These are phyloP conservation scores for Talaromyces amestolkiae DNA, from an alignment of 2,329 filamentous ascomycete species.

Conservation along the genomic window DNA sequence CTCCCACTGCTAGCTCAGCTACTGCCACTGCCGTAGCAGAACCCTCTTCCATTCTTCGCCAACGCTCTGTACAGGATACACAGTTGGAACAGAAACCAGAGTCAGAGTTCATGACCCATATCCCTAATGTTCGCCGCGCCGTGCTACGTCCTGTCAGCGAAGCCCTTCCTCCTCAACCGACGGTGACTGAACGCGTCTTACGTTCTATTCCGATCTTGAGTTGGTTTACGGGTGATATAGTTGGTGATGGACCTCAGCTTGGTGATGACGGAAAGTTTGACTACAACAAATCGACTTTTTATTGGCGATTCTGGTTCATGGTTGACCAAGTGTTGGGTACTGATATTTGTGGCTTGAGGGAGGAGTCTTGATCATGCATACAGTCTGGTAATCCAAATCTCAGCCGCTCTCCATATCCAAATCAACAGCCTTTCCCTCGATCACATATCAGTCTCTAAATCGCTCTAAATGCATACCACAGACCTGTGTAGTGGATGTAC, in stretches of 20 bases:
- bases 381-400: no score
- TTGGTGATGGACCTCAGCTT: slow-evolving; percentile 46
- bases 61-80: slow-evolving; percentile 30
- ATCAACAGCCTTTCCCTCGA: no score
- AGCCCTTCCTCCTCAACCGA: slow-evolving; percentile 68
- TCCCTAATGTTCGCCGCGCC: slow-evolving; percentile 65
- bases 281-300: slow-evolving; percentile 61
- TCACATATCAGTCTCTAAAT: no score
- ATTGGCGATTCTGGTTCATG: slow-evolving; percentile 61
- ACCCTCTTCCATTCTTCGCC: slow-evolving; percentile 25
- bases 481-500: neutral
- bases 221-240: slow-evolving; percentile 63
- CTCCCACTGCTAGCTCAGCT: slow-evolving; percentile 43
- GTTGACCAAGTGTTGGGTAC: slow-evolving; percentile 57
- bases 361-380: slow-evolving; percentile 40
- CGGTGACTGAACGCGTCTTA: slow-evolving; percentile 62
- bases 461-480: no score
- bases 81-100: slow-evolving; percentile 37
- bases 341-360: slow-evolving; percentile 60
- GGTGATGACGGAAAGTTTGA: slow-evolving; percentile 60
- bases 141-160: slow-evolving; percentile 67
- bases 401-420: no score
- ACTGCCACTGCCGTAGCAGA: slow-evolving; percentile 33
- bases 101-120: slow-evolving; percentile 53
- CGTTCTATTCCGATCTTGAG: slow-evolving; percentile 66